phyloP scores from a whole-genome alignment of 169 alveolate species.

The Toxoplasma gondii region DNA sequence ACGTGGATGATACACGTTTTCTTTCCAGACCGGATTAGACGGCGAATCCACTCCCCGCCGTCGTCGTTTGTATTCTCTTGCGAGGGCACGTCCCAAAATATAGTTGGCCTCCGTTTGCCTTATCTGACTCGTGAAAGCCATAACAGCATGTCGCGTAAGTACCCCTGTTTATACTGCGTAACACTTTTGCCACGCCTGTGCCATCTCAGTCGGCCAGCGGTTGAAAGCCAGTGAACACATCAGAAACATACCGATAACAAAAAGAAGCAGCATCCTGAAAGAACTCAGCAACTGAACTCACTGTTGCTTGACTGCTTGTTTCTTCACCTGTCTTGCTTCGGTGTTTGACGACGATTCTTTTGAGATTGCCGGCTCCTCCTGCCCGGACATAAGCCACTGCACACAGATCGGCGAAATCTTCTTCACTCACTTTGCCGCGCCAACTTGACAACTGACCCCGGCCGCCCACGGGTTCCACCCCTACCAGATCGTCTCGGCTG shows the following conservation, averaged over 20 bases:
- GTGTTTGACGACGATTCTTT: slow-evolving; percentile 30
- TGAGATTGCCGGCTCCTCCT: slow-evolving; percentile 39
- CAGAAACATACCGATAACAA: slow-evolving; percentile 36
- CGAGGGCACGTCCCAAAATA: too few species aligned
- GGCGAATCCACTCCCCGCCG: too few species aligned
- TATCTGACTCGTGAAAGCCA: too few species aligned
- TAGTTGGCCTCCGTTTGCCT: too few species aligned
- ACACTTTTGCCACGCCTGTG: background rate
- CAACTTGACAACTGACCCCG: background rate
- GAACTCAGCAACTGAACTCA: slow-evolving; percentile 24
- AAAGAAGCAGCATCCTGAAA: slow-evolving; percentile 36
- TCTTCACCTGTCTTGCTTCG: background rate
- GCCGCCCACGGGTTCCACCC: slow-evolving; percentile 50
- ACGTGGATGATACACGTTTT: too few species aligned
- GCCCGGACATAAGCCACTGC: slow-evolving; percentile 49
- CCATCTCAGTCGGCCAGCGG: background rate
- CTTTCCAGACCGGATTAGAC: too few species aligned
- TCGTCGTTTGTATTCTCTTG: too few species aligned
- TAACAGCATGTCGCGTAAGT: too few species aligned
- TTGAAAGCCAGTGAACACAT: background rate
- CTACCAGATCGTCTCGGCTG: background rate
- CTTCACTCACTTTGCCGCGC: slow-evolving; percentile 44
- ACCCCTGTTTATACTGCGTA: too few species aligned
- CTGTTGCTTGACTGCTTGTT: background rate
- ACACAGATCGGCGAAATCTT: slow-evolving; percentile 21